A percentile compares a stretch with the other conserved stretches of the same genome.
Evolutionary conservation across 768 basidiomycete genomes (phyloP).

Genomic region (Lactarius hatsudake): DNA sequence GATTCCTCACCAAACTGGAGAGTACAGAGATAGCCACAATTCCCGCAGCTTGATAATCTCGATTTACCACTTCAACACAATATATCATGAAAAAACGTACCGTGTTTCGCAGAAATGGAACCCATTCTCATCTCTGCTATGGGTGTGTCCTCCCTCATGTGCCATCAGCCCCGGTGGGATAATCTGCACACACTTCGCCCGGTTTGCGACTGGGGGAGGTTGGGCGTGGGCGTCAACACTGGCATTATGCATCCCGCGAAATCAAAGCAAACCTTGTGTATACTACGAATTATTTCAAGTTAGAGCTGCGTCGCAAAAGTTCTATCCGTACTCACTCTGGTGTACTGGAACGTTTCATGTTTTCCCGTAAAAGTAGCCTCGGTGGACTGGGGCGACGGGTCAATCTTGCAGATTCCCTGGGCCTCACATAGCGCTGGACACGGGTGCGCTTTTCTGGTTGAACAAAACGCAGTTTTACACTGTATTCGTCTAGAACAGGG

Average conservation of each 20-base stretch:
- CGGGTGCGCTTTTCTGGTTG: conserved; percentile 48
- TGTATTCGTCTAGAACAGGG: not conserved
- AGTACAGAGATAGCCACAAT: conserved; percentile 59
- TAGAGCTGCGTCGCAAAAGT: not conserved
- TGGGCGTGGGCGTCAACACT: not conserved
- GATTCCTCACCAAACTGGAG: conserved; percentile 47
- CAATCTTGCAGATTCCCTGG: conserved; percentile 55
- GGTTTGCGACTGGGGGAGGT: conserved; percentile 43
- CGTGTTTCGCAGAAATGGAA: conserved; percentile 56
- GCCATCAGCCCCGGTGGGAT: conserved; percentile 43
- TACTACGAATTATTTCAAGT: conserved; percentile 38
- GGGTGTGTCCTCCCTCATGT: conserved; percentile 51
- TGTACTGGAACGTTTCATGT: conserved; percentile 62
- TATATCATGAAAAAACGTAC: conserved; percentile 31
- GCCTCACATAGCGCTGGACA: conserved; percentile 45
- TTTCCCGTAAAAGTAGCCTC: conserved; percentile 59
- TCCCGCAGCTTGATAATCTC: conserved; percentile 41
- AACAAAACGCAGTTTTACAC: not conserved
- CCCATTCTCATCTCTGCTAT: conserved; percentile 42
- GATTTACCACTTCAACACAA: not conserved
- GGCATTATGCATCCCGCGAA: not conserved
- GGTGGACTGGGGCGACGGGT: conserved; percentile 55
- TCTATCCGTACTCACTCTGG: conserved; percentile 43
- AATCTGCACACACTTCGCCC: conserved; percentile 46
- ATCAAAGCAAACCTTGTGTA: conserved; percentile 44